phyloP scores from a whole-genome alignment of 192 early-diverging fungal species.

The Gigaspora rosea region DNA sequence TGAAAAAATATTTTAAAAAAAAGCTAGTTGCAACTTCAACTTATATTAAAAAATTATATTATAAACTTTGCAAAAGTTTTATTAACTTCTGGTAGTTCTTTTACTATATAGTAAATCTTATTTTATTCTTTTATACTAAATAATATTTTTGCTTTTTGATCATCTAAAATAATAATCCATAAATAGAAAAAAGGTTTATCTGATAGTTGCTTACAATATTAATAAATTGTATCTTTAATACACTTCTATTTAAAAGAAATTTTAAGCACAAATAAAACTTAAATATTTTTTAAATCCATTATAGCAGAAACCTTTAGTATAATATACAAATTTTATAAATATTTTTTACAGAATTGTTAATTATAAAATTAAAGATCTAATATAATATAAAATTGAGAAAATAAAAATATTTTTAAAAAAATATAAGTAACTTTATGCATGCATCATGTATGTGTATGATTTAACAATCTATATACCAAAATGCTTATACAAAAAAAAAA shows the following conservation, averaged over 20 bases:
- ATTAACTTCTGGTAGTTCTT: constrained; percentile 29
- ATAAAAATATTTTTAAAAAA: too few relatives aligned
- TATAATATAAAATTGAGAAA: too few relatives aligned
- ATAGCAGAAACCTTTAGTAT: too few relatives aligned
- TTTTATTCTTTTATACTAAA: constrained; percentile 10
- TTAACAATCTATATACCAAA: too few relatives aligned
- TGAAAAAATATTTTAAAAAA: constrained; percentile 11
- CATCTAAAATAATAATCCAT: constrained; percentile 23
- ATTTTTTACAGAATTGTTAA: too few relatives aligned
- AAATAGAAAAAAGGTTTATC: neutral
- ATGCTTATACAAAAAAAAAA: too few relatives aligned
- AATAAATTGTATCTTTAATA: constrained; percentile 14
- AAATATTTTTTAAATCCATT: too few relatives aligned
- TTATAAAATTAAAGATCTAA: too few relatives aligned
- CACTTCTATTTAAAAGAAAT: constrained; percentile 8
- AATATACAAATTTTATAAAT: too few relatives aligned
- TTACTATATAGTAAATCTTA: constrained; percentile 11
- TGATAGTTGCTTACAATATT: constrained; percentile 17
- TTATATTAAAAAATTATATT: constrained; percentile 24
- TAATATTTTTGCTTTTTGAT: constrained; percentile 1
- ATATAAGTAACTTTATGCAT: too few relatives aligned
- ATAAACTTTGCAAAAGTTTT: constrained; percentile 20
- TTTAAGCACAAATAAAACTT: too few relatives aligned
- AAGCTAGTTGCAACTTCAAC: constrained; percentile 11
- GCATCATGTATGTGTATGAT: too few relatives aligned